Evolutionary conservation across 148 eudicot species (phyloP).

Genomic region (Dysphania ambrosioides): DNA sequence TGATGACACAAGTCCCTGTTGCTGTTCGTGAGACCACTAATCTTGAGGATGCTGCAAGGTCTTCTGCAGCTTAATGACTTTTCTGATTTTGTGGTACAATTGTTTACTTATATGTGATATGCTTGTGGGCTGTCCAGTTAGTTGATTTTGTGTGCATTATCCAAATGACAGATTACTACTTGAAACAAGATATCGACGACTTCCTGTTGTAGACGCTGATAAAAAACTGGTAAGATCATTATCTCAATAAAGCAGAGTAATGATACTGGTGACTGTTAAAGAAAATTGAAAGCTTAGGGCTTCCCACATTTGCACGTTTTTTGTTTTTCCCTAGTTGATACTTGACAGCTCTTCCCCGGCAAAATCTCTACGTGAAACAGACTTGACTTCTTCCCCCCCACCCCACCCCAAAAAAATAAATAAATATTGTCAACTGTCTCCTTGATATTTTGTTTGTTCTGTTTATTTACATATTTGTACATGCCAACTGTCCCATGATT

Average conservation of each 20-base stretch:
- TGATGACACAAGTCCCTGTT: constrained; percentile 86
- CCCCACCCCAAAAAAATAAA: too few relatives aligned
- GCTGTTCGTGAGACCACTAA: constrained; percentile 78
- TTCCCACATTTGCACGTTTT: neutral
- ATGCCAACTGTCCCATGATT: constrained; percentile 16
- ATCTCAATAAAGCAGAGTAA: neutral
- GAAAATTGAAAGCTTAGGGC: neutral
- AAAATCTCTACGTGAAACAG: neutral
- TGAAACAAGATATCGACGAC: constrained; percentile 18
- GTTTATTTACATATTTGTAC: neutral
- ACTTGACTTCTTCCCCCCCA: constrained; percentile 5
- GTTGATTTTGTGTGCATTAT: constrained; percentile 1
- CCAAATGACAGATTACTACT: constrained; percentile 25
- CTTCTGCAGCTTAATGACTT: neutral
- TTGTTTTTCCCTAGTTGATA: neutral
- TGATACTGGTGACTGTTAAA: neutral
- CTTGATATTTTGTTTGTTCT: neutral
- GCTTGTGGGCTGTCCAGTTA: neutral
- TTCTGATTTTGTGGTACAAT: neutral
- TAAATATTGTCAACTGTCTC: neutral
- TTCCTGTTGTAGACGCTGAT: constrained; percentile 6
- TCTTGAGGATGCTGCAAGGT: constrained; percentile 98
- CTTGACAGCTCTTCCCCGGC: neutral
- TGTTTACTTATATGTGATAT: neutral
- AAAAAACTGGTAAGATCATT: constrained; percentile 30